Base-by-base conservation (phyloP, 768 basidiomycete species). In the Hygrophoropsis aurantiaca region DNA sequence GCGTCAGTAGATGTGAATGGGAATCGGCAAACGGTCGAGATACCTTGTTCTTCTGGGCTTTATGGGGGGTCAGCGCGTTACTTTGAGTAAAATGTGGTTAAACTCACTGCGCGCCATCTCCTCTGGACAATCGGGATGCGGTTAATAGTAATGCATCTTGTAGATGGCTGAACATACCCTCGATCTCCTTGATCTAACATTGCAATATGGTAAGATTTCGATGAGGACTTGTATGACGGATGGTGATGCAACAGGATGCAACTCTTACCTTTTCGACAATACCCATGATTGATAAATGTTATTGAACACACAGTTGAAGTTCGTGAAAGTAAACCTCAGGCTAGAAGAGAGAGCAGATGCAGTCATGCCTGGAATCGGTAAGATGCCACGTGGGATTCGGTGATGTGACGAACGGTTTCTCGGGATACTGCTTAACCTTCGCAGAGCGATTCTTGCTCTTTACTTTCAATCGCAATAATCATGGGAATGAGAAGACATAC, bases 1-100 rank as follows among this genome's bases (percentile, higher is more conserved):
- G 47, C 57, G 46, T 55, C 35, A 36, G 47, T 42, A 44, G 18
- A 39, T 39, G 30, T 48, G 36, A 15, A 21, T 40, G 19, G 26
- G 32, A 42, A 4, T 25, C 32, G 46, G 18, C 37, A 9, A 20
- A 40, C 34, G 60, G 40, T 35, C 19, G 6, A n/a, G 2, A 35
- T 52, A 85, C 93, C 80, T 91, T 95, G 69, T 97, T 97, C 75
- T 97, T 97, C 73, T 95, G 93, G 41, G 92, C 90, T 93, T 33
- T 19, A 27, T 45, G 21, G 32, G 16, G 32, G 11, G 16, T n/a
- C 10, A 13, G 8, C 53, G 15, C 25, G 16, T 36, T 51, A 21
- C 55, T 46, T 18, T 33, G 23, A 2, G 44, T 23, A 11, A 36
- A 5, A 21, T 21, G 52, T n/a, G 23, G n/a, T 13, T 43, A 23